A percentile compares a stretch with the other conserved stretches of the same genome.
phyloP scores from a whole-genome alignment of 768 basidiomycete species.

The Podaxis mareebaensis region DNA sequence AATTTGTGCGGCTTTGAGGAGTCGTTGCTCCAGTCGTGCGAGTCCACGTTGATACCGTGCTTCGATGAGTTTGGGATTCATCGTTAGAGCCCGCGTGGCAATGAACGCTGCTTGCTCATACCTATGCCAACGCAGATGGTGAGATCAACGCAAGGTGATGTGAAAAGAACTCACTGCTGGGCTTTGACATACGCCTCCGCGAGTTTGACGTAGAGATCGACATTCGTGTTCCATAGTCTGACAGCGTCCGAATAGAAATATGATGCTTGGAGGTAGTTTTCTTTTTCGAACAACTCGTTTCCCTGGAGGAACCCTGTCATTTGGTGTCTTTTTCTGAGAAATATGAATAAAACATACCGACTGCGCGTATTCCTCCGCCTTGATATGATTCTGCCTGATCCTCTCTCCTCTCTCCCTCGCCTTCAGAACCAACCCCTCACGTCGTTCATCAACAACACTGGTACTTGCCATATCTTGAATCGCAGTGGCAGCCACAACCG shows the following conservation, averaged over 20 bases:
- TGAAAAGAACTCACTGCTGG: slow-evolving; percentile 25
- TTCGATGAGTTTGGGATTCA: slow-evolving; percentile 39
- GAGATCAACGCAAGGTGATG: slow-evolving; percentile 10
- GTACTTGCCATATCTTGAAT: neutral
- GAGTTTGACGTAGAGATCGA: slow-evolving; percentile 34
- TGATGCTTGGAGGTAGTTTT: slow-evolving; percentile 33
- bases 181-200: slow-evolving; percentile 38
- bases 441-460: neutral
- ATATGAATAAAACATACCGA: neutral
- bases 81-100: slow-evolving; percentile 35
- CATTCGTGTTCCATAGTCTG: slow-evolving; percentile 32
- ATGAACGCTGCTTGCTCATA: slow-evolving; percentile 40
- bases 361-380: neutral
- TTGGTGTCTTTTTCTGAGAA: neutral
- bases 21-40: slow-evolving; percentile 37
- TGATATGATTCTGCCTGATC: neutral
- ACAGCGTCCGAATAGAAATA: slow-evolving; percentile 37
- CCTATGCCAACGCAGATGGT: slow-evolving; percentile 23
- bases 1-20: slow-evolving; percentile 31
- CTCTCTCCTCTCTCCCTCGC: neutral
- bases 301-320: slow-evolving; percentile 25
- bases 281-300: slow-evolving; percentile 30
- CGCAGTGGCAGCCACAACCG: too few species aligned
- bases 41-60: slow-evolving; percentile 43
- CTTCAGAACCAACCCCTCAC: neutral